Percentiles rank a stretch among this genome's conserved stretches.
phyloP scores from a whole-genome alignment of 2,329 filamentous ascomycete genomes.

The Aspergillus jensenii region DNA sequence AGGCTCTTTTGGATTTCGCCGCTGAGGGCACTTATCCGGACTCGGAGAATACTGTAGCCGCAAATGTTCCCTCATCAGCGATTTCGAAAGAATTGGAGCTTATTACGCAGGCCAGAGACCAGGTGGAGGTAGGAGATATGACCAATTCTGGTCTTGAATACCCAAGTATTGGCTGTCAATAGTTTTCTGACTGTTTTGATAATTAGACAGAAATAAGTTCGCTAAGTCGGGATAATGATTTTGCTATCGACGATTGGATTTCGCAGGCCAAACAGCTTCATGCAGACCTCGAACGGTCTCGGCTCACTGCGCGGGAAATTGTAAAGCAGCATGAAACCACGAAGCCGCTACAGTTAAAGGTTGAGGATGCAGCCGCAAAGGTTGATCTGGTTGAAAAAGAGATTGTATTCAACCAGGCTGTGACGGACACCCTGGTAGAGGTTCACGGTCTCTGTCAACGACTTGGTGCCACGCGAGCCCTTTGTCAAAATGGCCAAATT shows the following conservation, averaged over 20 bases:
- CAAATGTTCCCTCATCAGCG: slow-evolving; percentile 50
- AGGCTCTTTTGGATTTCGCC: slow-evolving; percentile 66
- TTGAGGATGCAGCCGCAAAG: slow-evolving; percentile 61
- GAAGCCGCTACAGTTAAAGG: slow-evolving; percentile 61
- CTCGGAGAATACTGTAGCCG: slow-evolving; percentile 55
- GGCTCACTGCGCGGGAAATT: slow-evolving; percentile 77
- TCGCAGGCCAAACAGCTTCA: slow-evolving; percentile 79
- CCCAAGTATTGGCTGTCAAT: background rate
- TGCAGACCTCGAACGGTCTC: slow-evolving; percentile 78
- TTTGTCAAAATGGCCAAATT: slow-evolving; percentile 46
- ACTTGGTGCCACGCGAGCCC: slow-evolving; percentile 48
- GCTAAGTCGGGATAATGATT: slow-evolving; percentile 73
- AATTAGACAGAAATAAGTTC: slow-evolving; percentile 67
- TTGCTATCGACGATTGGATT: slow-evolving; percentile 84
- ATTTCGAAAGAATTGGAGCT: slow-evolving; percentile 52
- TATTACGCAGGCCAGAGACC: slow-evolving; percentile 52
- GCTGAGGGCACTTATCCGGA: slow-evolving; percentile 57
- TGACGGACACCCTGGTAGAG: slow-evolving; percentile 52
- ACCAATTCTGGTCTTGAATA: background rate
- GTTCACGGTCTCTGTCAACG: slow-evolving; percentile 51
- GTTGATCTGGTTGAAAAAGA: slow-evolving; percentile 58
- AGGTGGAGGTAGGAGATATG: slow-evolving; percentile 49
- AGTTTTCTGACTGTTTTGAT: slow-evolving; percentile 13
- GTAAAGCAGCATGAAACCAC: slow-evolving; percentile 72
- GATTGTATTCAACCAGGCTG: slow-evolving; percentile 58